Evolutionary conservation across 23 red algal species (phyloP).

Genomic region (Gracilaria gracilis): DNA sequence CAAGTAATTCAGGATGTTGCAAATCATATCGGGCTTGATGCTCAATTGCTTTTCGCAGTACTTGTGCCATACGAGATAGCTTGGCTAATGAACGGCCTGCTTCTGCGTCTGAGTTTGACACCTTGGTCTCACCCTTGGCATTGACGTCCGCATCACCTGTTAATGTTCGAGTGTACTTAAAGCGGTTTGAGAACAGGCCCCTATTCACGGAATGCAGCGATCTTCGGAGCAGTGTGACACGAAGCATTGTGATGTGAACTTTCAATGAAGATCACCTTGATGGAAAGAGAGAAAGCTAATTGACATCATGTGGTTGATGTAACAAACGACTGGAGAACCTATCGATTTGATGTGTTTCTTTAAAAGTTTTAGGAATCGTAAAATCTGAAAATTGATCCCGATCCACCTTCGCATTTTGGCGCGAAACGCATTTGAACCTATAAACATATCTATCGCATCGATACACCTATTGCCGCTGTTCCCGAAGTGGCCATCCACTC

Average conservation of each 20-base stretch:
- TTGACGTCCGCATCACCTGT: neutral
- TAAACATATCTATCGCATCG: neutral
- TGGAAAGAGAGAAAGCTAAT: too few species aligned
- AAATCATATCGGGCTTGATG: neutral
- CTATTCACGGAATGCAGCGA: neutral
- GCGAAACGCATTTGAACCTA: neutral
- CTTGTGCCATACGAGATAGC: constrained; percentile 43
- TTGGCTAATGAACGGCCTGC: constrained; percentile 65
- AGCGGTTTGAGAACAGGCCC: neutral
- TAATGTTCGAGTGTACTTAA: neutral
- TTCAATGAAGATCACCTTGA: too few species aligned
- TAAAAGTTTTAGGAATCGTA: neutral
- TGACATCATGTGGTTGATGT: neutral
- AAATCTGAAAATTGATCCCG: constrained; percentile 11
- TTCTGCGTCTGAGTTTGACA: constrained; percentile 15
- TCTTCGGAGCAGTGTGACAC: neutral
- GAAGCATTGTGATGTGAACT: constrained; percentile 9
- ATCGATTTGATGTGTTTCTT: neutral
- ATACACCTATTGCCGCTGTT: neutral
- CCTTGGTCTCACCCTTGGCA: neutral
- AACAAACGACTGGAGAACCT: neutral
- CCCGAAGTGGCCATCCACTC: neutral
- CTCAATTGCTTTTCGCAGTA: constrained; percentile 43
- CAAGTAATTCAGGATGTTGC: constrained; percentile 49
- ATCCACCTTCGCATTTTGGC: too few species aligned